Base-by-base conservation (phyloP, 148 eudicot genomes). In the Beta vulgaris region DNA sequence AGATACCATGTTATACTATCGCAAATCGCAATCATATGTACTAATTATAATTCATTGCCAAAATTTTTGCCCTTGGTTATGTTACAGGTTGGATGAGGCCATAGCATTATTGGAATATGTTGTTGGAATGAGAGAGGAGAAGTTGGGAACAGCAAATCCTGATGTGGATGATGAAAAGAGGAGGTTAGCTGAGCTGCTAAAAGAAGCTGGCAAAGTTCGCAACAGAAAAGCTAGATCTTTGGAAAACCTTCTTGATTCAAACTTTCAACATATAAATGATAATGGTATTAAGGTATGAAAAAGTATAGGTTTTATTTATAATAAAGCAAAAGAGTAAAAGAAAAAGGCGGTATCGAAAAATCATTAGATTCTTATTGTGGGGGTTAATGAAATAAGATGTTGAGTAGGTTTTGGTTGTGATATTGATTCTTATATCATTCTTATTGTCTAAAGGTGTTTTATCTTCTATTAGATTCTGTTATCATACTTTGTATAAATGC, bases 141-240 rank as follows among this genome's bases (percentile, higher is more conserved):
- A 94, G 93, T 88, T 94, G 32, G 98, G 97, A 79, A 94, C 98
- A 68, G 98, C 98, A 39, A 90, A 92, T 82, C 93, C 93, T 29
- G 93, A 94, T 55, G 97, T 94, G 75, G 96, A 87, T 28, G 98
- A 94, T 58, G 98, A 94, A 79, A 94, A 94, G 85, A 87, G 88
- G 81, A 88, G 98, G 83, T 80, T 93, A 79, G 89, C 91, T 3
- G 96, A 86, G 80, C 76, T 94, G 60, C 74, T 94, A 49, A 91
- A 91, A 77, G 98, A 91, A 80, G 91, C 96, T 12, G 98, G 98
- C 23, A 85, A 91, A 68, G 91, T 71, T 48, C 87, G 98, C 19
- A 85, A 67, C 72, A 76, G 95, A 80, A 91, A 88, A 84, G 85
- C 88, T 36, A 82, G 86, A 46, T 94, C 98, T 73, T 77, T 94